phyloP scores from a whole-genome alignment of 208 protist genomes.

The Novymonas esmeraldas region DNA sequence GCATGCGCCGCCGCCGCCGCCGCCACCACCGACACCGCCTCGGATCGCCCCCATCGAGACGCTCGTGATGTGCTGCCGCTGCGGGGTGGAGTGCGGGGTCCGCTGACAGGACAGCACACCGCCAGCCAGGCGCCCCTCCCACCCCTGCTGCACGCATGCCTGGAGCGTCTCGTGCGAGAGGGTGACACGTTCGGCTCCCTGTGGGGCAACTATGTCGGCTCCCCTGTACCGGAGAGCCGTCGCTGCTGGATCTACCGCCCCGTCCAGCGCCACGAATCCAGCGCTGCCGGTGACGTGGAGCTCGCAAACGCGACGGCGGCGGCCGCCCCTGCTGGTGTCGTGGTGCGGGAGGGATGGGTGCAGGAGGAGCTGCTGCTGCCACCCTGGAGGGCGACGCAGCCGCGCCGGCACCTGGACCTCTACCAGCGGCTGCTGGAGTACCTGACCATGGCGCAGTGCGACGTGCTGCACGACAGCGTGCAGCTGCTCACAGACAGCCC shows the following conservation, averaged over 20 bases:
- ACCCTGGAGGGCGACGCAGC: slow-evolving; percentile 37
- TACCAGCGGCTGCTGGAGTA: slow-evolving; percentile 72
- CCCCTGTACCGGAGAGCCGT: slow-evolving; percentile 27
- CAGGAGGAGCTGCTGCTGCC: slow-evolving; percentile 61
- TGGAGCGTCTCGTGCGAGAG: slow-evolving; percentile 21
- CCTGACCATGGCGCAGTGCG: slow-evolving; percentile 44
- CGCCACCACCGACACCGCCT: slow-evolving; percentile 2
- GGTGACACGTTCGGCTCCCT: slow-evolving; percentile 5
- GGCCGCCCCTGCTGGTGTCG: not conserved
- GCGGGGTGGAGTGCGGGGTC: too few relatives aligned
- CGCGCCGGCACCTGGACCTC: slow-evolving; percentile 59
- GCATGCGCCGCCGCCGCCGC: slow-evolving; percentile 29
- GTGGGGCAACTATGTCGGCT: slow-evolving; percentile 28
- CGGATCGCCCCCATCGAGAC: too few relatives aligned
- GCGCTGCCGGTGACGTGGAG: slow-evolving; percentile 42
- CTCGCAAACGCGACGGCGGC: not conserved
- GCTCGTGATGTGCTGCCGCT: too few relatives aligned
- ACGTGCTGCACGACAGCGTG: slow-evolving; percentile 43
- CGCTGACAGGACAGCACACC: not conserved
- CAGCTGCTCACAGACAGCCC: slow-evolving; percentile 58
- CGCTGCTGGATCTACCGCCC: slow-evolving; percentile 33
- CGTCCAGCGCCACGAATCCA: slow-evolving; percentile 14
- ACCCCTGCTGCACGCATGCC: slow-evolving; percentile 9
- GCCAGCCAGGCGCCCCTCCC: not conserved
- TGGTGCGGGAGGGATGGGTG: slow-evolving; percentile 55